Evolutionary conservation across 495 filamentous ascomycete genomes (phyloP), one percentile per base, ranked within the genome.

Genomic region (Rostrohypoxylon terebratum): DNA sequence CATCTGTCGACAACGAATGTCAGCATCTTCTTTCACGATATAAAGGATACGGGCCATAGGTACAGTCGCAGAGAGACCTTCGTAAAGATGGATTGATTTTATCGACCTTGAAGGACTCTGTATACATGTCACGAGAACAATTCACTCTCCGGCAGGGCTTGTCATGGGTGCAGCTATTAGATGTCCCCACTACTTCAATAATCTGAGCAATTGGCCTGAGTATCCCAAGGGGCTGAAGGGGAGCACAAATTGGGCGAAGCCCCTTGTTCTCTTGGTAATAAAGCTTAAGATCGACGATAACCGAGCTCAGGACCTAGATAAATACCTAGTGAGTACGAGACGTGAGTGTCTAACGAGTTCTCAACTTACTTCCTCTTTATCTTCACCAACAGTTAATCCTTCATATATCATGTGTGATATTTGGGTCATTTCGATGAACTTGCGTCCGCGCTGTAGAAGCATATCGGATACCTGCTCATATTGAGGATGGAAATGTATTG

Each of bases 381-480:
- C 53, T 34, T 57, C 53, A 3, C 53, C 53, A 3, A 57, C 31
- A 2, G 53, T 57, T 2, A 38, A 7, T 4, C 53, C 53, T 16
- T 57, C 53, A 16, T 57, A 57, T n/a, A 31, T 57, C 53, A 57
- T 57, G 14, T 57, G 53, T n/a, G 53, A 57, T 9, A 57, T 57
- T 8, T 28, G 7, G 7, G 53, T 57, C 53, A 57, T 57, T 20
- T 57, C 53, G 28, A 57, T 57, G 31, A 57, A 57, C 20, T 57
- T 57, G 31, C 53, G 53, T 11, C 53, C 53, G 4, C 53, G 53
- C 28, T 57, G 28, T 8, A 57, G 16, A 11, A 57, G 53, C 53
- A 57, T 57, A n/a, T 57, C 53, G 16, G 31, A 57, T 7, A 36
- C 14, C 13, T 57, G 1, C 53, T 57, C 53, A 10, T 36, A 4